phyloP scores from a whole-genome alignment of 225 moss, liverwort and hornwort species.

The Bryum argenteum region DNA sequence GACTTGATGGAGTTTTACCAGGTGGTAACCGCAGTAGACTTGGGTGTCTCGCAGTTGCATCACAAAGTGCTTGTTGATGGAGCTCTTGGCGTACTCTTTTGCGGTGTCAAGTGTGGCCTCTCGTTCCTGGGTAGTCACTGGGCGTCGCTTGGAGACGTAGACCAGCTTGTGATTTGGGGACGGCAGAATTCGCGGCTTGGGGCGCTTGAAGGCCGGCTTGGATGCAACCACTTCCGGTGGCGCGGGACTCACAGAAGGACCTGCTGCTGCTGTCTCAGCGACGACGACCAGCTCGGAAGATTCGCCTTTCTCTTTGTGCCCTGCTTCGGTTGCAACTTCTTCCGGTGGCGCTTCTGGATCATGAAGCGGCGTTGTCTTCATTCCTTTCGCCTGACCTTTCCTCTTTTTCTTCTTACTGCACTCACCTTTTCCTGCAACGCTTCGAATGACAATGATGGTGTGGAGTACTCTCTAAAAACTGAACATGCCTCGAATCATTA shows the following conservation, averaged over 20 bases:
- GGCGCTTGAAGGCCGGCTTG: not conserved
- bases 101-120: not conserved
- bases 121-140: not conserved
- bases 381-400: not conserved
- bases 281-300: fast-evolving
- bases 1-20: not conserved
- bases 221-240: not conserved
- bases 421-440: no score
- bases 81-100: not conserved
- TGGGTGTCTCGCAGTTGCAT: not conserved
- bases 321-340: not conserved
- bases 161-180: no score
- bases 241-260: not conserved
- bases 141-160: not conserved
- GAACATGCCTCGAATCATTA: no score
- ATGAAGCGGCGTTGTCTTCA: not conserved
- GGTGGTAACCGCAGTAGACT: not conserved
- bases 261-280: no score
- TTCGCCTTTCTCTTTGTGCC: no score
- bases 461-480: no score
- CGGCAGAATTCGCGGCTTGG: not conserved
- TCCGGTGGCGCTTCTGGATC: not conserved
- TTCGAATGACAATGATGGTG: no score
- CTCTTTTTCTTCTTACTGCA: not conserved
- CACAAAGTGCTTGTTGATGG: not conserved